phyloP scores from a whole-genome alignment of 306 rosid genomes.

The Cicer bijugum region DNA sequence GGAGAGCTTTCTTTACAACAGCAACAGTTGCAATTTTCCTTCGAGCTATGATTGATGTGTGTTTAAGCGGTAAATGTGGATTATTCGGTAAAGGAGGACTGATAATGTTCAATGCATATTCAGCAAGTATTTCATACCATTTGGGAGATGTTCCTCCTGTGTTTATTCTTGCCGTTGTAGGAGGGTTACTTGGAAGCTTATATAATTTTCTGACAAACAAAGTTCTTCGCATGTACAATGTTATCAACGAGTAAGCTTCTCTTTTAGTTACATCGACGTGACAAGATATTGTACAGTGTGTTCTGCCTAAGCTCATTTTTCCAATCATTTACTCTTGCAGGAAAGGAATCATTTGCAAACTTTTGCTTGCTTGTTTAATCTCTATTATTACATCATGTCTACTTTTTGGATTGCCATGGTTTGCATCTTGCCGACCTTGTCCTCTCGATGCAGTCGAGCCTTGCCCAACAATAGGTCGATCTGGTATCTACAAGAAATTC shows the following conservation, averaged over 20 bases:
- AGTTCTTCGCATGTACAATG: constrained; percentile 77
- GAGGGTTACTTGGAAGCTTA: constrained; percentile 88
- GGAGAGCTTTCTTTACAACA: constrained; percentile 95
- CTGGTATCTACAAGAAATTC: constrained; percentile 97
- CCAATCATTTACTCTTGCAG: constrained; percentile 52
- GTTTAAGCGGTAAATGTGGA: constrained; percentile 86
- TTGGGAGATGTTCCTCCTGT: constrained; percentile 77
- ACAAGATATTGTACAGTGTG: constrained; percentile 5
- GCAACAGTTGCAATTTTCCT: constrained; percentile 86
- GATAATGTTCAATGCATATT: constrained; percentile 88
- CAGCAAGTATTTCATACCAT: constrained; percentile 73
- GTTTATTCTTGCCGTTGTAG: constrained; percentile 71
- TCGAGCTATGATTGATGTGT: constrained; percentile 83
- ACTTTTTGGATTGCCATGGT: constrained; percentile 93
- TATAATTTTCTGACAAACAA: constrained; percentile 68
- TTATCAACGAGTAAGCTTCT: constrained; percentile 74
- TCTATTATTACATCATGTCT: constrained; percentile 85
- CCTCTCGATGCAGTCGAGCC: constrained; percentile 73
- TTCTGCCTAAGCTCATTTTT: constrained; percentile 42
- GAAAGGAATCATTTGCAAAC: constrained; percentile 71
- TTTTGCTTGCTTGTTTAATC: constrained; percentile 69
- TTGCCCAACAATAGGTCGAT: constrained; percentile 95
- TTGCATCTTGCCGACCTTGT: constrained; percentile 81
- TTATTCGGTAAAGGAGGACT: constrained; percentile 95
- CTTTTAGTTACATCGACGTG: constrained; percentile 18